Conservation (phyloP, 179 eudicot species). For the Heliamphora ciliata region DNA sequence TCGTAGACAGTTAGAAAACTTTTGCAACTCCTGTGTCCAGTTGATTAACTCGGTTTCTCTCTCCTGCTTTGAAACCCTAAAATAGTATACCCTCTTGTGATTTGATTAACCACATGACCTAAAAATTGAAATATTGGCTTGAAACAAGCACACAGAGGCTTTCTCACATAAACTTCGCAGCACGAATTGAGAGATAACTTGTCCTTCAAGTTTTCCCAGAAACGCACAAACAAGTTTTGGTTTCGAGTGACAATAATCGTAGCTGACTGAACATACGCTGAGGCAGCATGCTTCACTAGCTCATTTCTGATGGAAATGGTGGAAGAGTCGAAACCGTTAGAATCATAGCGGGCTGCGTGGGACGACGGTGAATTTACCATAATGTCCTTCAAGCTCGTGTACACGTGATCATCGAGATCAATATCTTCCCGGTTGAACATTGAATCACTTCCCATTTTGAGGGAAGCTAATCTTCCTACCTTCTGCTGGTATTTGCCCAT, state of each 20-base stretch:
- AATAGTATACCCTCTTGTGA: background rate
- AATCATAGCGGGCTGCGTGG: background rate
- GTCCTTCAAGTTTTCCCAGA: slow-evolving; percentile 19
- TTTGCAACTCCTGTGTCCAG: too few relatives aligned
- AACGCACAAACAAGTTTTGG: slow-evolving; percentile 15
- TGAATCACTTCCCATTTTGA: background rate
- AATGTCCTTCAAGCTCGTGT: slow-evolving; percentile 40
- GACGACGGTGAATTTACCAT: slow-evolving; percentile 16
- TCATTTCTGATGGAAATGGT: slow-evolving; percentile 30
- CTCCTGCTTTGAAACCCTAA: too few relatives aligned
- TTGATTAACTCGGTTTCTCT: too few relatives aligned
- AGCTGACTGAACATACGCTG: slow-evolving; percentile 31
- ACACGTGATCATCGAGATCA: slow-evolving; percentile 16
- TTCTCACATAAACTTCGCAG: slow-evolving; percentile 10
- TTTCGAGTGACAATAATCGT: slow-evolving; percentile 17
- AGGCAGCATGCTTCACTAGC: slow-evolving; percentile 39
- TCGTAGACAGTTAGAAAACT: too few relatives aligned
- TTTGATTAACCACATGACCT: background rate
- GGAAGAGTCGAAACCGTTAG: slow-evolving; percentile 17
- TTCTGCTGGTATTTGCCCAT: slow-evolving; percentile 12
- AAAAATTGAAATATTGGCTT: slow-evolving; percentile 12
- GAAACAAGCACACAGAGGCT: slow-evolving; percentile 18
- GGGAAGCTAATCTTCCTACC: background rate
- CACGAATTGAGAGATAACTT: slow-evolving; percentile 7
- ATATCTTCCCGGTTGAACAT: slow-evolving; percentile 16